Conservation (phyloP, 1,284 basidiomycete genomes). For the Ganoderma sinense region DNA sequence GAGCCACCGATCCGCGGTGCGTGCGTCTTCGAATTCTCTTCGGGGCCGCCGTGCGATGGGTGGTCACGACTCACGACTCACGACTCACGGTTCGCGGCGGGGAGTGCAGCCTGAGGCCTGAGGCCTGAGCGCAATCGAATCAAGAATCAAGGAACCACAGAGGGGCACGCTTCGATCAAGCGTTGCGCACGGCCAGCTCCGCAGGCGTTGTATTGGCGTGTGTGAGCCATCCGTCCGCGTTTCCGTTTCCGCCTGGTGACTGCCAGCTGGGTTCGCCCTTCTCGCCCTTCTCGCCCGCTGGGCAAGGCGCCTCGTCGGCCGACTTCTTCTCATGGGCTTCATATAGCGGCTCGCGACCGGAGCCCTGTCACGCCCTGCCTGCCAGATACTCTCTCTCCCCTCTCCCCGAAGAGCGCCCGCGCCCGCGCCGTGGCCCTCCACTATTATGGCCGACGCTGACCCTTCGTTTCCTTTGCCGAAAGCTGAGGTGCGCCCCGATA, state of each 20-base stretch:
- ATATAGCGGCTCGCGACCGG: not conserved
- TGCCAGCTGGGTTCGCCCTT: no score
- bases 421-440: constrained; percentile 4
- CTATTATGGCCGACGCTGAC: constrained; percentile 10
- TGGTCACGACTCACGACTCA: no score
- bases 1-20: not conserved
- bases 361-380: not conserved
- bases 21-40: not conserved
- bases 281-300: not conserved
- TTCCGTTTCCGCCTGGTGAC: not conserved
- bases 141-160: constrained; percentile 5
- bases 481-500: constrained; percentile 13
- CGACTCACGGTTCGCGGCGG: no score
- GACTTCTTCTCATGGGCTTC: constrained; percentile 11
- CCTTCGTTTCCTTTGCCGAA: constrained; percentile 11
- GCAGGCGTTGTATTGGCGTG: not conserved
- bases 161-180: constrained; percentile 9
- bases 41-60: not conserved
- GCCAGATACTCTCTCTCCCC: not conserved
- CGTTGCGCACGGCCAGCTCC: constrained; percentile 5
- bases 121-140: not conserved
- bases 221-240: not conserved
- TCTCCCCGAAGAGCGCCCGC: not conserved
- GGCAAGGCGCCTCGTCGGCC: not conserved
- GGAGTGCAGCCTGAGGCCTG: no score